Conservation (phyloP, 1,284 basidiomycete species). For the Apiotrichum gamsii region DNA sequence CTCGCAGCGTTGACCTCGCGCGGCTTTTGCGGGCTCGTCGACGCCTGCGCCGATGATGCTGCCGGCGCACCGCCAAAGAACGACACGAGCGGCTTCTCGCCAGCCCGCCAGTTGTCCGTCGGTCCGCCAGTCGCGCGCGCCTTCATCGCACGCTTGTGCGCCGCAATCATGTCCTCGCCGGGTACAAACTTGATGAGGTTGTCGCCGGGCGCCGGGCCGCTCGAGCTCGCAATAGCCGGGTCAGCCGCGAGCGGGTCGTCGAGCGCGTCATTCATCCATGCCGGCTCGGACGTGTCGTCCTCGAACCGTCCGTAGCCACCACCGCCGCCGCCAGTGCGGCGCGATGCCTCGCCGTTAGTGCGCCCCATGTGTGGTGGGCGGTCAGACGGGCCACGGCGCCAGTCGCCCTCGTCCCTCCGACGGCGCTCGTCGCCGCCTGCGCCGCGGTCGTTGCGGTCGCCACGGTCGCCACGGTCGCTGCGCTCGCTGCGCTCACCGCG, state of each 20-base stretch:
- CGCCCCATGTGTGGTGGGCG: constrained; percentile 1
- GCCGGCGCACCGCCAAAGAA: constrained; percentile 25
- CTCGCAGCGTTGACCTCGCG: constrained; percentile 38
- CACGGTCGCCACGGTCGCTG: not conserved
- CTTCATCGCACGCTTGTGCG: constrained; percentile 38
- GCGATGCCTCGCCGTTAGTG: constrained; percentile 15
- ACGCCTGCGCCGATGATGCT: constrained; percentile 1
- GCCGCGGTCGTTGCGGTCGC: not conserved
- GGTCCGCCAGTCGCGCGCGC: constrained; percentile 3
- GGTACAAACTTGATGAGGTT: constrained; percentile 32
- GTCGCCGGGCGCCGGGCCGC: constrained; percentile 10
- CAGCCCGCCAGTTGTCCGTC: constrained; percentile 14
- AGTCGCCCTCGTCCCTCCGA: constrained; percentile 14
- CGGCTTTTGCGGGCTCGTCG: constrained; percentile 15
- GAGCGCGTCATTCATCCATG: constrained; percentile 40
- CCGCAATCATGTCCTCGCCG: constrained; percentile 43
- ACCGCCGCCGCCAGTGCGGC: constrained; percentile 3
- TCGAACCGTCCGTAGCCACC: constrained; percentile 9
- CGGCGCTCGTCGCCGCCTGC: not conserved
- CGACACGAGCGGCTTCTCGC: constrained; percentile 26
- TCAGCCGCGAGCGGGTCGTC: constrained; percentile 14
- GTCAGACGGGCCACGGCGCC: constrained; percentile 12
- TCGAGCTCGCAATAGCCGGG: constrained; percentile 24
- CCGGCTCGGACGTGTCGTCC: constrained; percentile 37
- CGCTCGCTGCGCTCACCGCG: constrained; percentile 1